phyloP scores from a whole-genome alignment of 2,329 filamentous ascomycete genomes.

The Aspergillus sp. region DNA sequence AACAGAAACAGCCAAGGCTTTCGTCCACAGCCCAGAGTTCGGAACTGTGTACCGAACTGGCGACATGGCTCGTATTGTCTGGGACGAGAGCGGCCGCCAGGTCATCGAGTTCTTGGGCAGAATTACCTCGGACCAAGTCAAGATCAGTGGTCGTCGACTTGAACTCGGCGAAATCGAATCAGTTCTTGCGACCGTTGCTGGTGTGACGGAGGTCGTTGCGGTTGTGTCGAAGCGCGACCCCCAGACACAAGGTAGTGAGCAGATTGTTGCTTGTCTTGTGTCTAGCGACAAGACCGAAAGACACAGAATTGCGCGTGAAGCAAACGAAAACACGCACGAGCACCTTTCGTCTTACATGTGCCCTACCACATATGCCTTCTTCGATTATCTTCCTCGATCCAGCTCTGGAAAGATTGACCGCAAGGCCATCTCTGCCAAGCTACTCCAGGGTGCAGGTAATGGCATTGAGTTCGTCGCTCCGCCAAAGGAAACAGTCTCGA shows the following conservation, averaged over 20 bases:
- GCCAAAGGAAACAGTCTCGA: neutral
- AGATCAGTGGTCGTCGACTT: constrained; percentile 76
- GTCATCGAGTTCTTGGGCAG: constrained; percentile 74
- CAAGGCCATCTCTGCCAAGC: constrained; percentile 11
- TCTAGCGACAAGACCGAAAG: constrained; percentile 5
- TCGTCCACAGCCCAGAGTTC: constrained; percentile 18
- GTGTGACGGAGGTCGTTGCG: constrained; percentile 18
- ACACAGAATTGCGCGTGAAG: constrained; percentile 10
- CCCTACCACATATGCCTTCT: constrained; percentile 18
- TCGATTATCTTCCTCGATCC: constrained; percentile 16
- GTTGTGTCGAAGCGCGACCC: constrained; percentile 14
- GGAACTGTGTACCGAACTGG: constrained; percentile 47
- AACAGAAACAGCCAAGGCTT: constrained; percentile 19
- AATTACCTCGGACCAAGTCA: constrained; percentile 74
- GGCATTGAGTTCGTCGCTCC: constrained; percentile 2
- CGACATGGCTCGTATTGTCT: constrained; percentile 51
- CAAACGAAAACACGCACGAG: constrained; percentile 6
- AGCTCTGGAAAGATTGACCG: constrained; percentile 24
- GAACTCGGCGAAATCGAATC: constrained; percentile 72
- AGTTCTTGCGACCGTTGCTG: constrained; percentile 14
- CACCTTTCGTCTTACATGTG: constrained; percentile 20
- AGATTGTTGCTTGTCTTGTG: constrained; percentile 22
- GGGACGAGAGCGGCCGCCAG: constrained; percentile 49
- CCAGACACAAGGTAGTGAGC: constrained; percentile 15
- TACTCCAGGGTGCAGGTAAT: constrained; percentile 4